Evolutionary conservation across 257 asterid species (phyloP).

Genomic region (Nicotiana knightiana): DNA sequence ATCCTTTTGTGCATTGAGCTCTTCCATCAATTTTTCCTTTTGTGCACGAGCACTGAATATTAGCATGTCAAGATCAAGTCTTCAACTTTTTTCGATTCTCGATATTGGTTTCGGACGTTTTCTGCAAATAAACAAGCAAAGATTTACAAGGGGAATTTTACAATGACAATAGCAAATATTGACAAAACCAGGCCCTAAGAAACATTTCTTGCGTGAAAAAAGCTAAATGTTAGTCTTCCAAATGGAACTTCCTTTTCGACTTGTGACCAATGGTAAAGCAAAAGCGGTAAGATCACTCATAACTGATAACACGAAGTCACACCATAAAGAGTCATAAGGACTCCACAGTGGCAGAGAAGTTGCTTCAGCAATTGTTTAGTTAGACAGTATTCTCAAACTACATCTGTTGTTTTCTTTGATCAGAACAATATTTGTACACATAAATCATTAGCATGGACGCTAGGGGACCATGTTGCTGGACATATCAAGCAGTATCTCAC

Average conservation of each 20-base stretch:
- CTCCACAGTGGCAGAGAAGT: neutral
- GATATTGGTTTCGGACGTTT: too few relatives aligned
- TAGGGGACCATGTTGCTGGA: neutral
- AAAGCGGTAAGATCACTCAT: neutral
- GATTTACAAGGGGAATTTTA: too few relatives aligned
- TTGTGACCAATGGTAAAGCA: neutral
- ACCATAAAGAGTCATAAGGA: neutral
- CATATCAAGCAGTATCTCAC: neutral
- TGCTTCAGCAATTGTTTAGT: neutral
- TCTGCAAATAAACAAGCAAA: too few relatives aligned
- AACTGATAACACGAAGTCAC: neutral
- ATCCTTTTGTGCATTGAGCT: too few relatives aligned
- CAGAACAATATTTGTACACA: neutral
- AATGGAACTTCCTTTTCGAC: too few relatives aligned
- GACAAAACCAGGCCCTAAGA: too few relatives aligned
- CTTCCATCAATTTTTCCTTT: too few relatives aligned
- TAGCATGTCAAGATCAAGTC: accelerated
- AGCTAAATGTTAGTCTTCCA: too few relatives aligned
- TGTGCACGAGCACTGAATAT: too few relatives aligned
- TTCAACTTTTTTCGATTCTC: too few relatives aligned
- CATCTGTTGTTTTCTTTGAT: neutral
- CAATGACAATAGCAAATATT: too few relatives aligned
- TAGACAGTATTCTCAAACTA: neutral
- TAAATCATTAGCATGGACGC: neutral
- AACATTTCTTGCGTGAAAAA: too few relatives aligned